Evolutionary conservation across 805 yeast species (phyloP).

Genomic region (Huiozyma sinensis): DNA sequence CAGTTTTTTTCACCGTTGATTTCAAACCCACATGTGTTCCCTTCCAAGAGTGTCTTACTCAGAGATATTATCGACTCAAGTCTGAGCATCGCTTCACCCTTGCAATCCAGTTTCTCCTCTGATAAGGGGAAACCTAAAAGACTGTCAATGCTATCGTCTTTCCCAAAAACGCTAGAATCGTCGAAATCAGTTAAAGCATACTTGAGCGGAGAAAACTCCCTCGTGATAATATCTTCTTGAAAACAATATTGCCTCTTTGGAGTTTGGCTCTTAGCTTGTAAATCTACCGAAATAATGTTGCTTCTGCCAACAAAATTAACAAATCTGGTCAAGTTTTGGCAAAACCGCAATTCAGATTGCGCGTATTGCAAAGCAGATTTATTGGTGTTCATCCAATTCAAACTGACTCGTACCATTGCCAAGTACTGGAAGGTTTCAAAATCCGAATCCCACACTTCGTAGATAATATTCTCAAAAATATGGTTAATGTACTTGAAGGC

Average conservation of each 20-base stretch:
- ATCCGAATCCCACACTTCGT: conserved; percentile 18
- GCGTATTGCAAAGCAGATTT: conserved; percentile 32
- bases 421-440: conserved; percentile 13
- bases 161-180: conserved; percentile 25
- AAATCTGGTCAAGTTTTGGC: conserved; percentile 22
- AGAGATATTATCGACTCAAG: conserved; percentile 10
- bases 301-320: conserved; percentile 22
- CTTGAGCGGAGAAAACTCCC: conserved; percentile 48
- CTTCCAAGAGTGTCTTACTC: conserved; percentile 10
- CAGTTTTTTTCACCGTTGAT: neutral
- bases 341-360: conserved; percentile 25
- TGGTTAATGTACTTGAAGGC: conserved; percentile 32
- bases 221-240: conserved; percentile 52
- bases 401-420: conserved; percentile 39
- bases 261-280: conserved; percentile 8
- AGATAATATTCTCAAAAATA: conserved; percentile 26
- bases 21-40: conserved; percentile 12
- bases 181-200: conserved; percentile 50
- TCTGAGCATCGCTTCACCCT: conserved; percentile 8
- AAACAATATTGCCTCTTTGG: conserved; percentile 47
- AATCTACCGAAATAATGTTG: neutral
- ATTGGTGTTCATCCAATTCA: conserved; percentile 49
- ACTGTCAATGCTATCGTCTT: conserved; percentile 12
- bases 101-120: conserved; percentile 3
- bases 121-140: conserved; percentile 11